Evolutionary conservation across 140 eudicot genomes (phyloP), one percentile per base, ranked within the genome.

Genomic region (Artemisia princeps): DNA sequence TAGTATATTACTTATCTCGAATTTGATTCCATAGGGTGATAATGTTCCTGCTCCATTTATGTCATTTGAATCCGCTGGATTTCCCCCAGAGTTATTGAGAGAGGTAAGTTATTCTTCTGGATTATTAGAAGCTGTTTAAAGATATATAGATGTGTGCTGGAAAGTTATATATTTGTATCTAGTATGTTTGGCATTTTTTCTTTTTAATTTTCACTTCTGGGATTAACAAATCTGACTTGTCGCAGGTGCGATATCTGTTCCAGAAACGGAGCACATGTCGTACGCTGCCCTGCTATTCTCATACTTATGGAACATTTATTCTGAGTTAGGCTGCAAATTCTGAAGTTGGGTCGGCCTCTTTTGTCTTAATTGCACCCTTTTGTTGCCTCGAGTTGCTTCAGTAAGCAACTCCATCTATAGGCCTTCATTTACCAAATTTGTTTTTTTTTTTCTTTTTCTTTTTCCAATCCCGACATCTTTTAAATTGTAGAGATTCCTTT

Each of bases 181-280:
- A 52, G 55, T 48, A 59, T 33, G 64, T 51, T 74, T 44, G 13
- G 50, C 10, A 3, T 44, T 74, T 62, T 61, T 66, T 64, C 63
- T 58, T 45, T 50, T 26, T 62, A 67, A 67, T 60, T 48, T 66
- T 23, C 72, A 48, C 60, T 82, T 62, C 44, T 72, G 76, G 79
- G 76, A 79, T 79, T 86, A 85, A 79, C 76, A 73, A 52, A 62
- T 90, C 46, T 86, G 80, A 69, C 79, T 88, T 85, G 78, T 78
- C 94, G 96, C 98, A 92, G 95, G 95, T 92, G 98, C 98, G 98
- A 92, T 92, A 88, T 92, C 79, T 92, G 98, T 94, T 92, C 98
- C 95, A 75, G 89, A 84, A 80, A 84, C 81, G 95, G 98, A 92
- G 98, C 98, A 92, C 86, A 84, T 92, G 98, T 92, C 98, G 96